Evolutionary conservation across 2,329 filamentous ascomycete genomes (phyloP).

Genomic region (Curvularia hawaiiensis): DNA sequence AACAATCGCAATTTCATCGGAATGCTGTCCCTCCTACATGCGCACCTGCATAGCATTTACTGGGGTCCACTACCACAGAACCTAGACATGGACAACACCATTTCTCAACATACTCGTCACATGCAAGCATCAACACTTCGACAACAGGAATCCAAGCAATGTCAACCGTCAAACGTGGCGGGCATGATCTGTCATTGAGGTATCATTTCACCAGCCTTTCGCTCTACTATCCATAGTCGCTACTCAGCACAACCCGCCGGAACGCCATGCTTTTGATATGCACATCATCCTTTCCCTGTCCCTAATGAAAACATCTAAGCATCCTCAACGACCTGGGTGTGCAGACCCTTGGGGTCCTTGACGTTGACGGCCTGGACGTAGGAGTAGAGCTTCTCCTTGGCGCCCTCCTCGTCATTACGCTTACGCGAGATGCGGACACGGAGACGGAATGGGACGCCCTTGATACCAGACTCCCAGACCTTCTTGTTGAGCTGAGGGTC

Average conservation of each 20-base stretch:
- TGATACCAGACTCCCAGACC: conserved; percentile 99
- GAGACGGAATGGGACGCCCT: conserved; percentile 97
- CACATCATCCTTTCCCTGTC: conserved; percentile 26
- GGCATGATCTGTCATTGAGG: conserved; percentile 44
- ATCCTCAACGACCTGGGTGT: conserved; percentile 83
- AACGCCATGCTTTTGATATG: conserved; percentile 45
- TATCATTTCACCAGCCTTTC: conserved; percentile 46
- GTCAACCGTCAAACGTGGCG: conserved; percentile 25
- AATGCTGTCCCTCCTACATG: not conserved
- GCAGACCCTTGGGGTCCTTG: conserved; percentile 98
- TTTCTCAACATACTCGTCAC: not conserved
- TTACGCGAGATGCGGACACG: conserved; percentile 98
- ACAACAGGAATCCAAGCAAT: not conserved
- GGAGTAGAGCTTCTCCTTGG: conserved; percentile 99
- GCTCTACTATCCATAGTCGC: conserved; percentile 33
- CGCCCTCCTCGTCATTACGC: conserved; percentile 99
- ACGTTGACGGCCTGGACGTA: conserved; percentile 99
- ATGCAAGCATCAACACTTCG: not conserved
- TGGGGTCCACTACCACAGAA: not conserved
- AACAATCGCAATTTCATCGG: not conserved
- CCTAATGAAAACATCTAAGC: conserved; percentile 49
- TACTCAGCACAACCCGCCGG: conserved; percentile 43
- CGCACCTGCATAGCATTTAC: not conserved
- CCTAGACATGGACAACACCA: not conserved
- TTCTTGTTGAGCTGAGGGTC: conserved; percentile 99